Evolutionary conservation across 2,329 filamentous ascomycete species (phyloP).

Genomic region (Stemphylium beticola): DNA sequence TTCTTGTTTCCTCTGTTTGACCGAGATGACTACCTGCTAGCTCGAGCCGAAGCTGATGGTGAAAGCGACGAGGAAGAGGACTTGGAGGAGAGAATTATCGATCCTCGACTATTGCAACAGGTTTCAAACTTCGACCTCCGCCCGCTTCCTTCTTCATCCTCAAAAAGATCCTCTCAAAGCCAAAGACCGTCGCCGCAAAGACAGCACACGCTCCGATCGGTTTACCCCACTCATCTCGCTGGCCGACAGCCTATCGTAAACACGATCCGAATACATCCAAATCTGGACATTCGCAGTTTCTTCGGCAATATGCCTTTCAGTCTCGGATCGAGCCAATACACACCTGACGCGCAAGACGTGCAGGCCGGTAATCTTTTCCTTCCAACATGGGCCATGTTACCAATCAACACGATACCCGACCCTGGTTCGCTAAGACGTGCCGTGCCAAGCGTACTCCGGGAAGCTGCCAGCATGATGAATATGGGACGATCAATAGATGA

Average conservation of each 20-base stretch:
- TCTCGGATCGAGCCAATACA: conserved; percentile 16
- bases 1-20: conserved; percentile 29
- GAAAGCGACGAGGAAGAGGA: conserved; percentile 14
- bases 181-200: conserved; percentile 10
- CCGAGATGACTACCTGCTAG: conserved; percentile 27
- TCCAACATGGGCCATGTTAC: conserved; percentile 36
- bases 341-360: conserved; percentile 13
- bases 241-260: conserved; percentile 30
- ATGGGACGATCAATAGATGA: conserved; percentile 15
- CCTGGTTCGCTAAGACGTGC: conserved; percentile 23
- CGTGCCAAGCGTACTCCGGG: conserved; percentile 15
- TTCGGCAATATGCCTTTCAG: conserved; percentile 27
- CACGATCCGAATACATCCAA: conserved; percentile 30
- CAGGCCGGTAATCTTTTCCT: conserved; percentile 24
- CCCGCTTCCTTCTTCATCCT: conserved; percentile 5
- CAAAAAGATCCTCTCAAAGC: conserved; percentile 15
- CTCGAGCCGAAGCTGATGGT: conserved; percentile 17
- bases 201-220: conserved; percentile 13
- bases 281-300: conserved; percentile 24
- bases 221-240: conserved; percentile 25
- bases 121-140: conserved; percentile 3
- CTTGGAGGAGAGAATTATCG: conserved; percentile 12
- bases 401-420: conserved; percentile 27
- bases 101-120: conserved; percentile 19
- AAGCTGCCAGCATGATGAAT: conserved; percentile 21